Percentiles rank a stretch among this genome's conserved stretches.
These are phyloP conservation scores for Mycena rosella DNA, from an alignment of 768 basidiomycete genomes.

Conservation along the genomic window DNA sequence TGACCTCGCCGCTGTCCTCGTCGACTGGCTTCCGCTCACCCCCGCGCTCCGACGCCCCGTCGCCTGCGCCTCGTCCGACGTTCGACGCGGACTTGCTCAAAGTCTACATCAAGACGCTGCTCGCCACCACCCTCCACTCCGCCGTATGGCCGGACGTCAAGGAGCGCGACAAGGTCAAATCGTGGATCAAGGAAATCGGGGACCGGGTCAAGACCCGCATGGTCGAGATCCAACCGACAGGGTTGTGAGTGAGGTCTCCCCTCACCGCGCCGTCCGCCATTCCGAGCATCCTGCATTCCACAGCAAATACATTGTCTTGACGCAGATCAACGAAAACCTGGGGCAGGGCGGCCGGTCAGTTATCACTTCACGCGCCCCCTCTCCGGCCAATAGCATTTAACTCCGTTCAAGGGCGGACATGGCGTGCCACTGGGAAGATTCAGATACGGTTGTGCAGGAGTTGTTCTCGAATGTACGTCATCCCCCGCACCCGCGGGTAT, in stretches of 20 bases:
- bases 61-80: slow-evolving; percentile 54
- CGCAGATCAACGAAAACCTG: slow-evolving; percentile 86
- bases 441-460: slow-evolving; percentile 82
- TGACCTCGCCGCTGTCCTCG: slow-evolving; percentile 41
- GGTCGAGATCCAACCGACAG: slow-evolving; percentile 84
- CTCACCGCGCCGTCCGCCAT: slow-evolving; percentile 28
- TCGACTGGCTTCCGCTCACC: slow-evolving; percentile 70
- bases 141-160: slow-evolving; percentile 76
- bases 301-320: slow-evolving; percentile 90
- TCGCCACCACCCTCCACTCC: slow-evolving; percentile 75
- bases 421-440: slow-evolving; percentile 91
- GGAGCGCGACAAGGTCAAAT: slow-evolving; percentile 77
- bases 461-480: slow-evolving; percentile 80
- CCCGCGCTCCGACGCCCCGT: slow-evolving; percentile 72
- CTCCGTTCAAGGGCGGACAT: slow-evolving; percentile 73
- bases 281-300: slow-evolving; percentile 20
- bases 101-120: slow-evolving; percentile 85
- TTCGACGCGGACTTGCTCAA: slow-evolving; percentile 84
- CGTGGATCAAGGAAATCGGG: slow-evolving; percentile 87
- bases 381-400: slow-evolving; percentile 28
- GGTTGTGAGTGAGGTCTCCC: slow-evolving; percentile 73
- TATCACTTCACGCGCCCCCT: slow-evolving; percentile 24
- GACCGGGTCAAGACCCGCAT: slow-evolving; percentile 89
- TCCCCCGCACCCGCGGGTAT: slow-evolving; percentile 26
- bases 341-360: slow-evolving; percentile 88